Base-by-base conservation (phyloP, 83 land plant genomes). In the Diphasiastrum complanatum region DNA sequence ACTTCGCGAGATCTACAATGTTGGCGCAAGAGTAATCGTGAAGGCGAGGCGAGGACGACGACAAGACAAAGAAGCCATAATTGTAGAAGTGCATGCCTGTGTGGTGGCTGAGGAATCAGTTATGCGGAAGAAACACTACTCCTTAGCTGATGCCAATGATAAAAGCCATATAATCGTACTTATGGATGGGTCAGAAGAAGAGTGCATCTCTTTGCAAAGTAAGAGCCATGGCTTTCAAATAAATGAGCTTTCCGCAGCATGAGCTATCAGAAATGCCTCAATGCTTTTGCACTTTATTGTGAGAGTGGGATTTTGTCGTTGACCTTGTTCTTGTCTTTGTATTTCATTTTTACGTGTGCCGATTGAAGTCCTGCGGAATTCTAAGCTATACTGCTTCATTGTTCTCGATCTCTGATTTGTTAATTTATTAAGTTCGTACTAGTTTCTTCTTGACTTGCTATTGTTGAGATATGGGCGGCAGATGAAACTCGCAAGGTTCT, bases 1-100 rank as follows among this genome's bases (percentile, higher is more conserved):
- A 33, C 58, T 54, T n/a, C 33, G 58, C 4, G 29, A 54, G 58
- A 54, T 54, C 33, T 25, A 54, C 33, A 4, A 54, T 5, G 58
- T 33, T 5, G n/a, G n/a, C 5, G 58, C 24, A n/a, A 23, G 25
- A 3, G 34, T 25, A 5, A 14, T 54, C 11, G 58, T 28, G 33
- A 25, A 33, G 29, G 58, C 29, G 11, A 25, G 25, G 58, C 58
- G 58, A 23, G 33, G 58, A 25, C 43, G 14, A 38, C 12, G 12
- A 8, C 43, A 38, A 49, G 12, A 49, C 10, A 20, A 5, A 11
- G 8, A 49, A 14, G 22, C 5, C 8, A 14, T 8, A 14, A 49
- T 5, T 8, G 22, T 49, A 22, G 52, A 49, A 14, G 22, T 49
- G 20, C 10, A 22, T 14, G 52, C 52, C 12, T 49, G 52, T 22